These are phyloP conservation scores for Pisolithus thermaeus DNA, from an alignment of 1,284 basidiomycete genomes.

Conservation along the genomic window DNA sequence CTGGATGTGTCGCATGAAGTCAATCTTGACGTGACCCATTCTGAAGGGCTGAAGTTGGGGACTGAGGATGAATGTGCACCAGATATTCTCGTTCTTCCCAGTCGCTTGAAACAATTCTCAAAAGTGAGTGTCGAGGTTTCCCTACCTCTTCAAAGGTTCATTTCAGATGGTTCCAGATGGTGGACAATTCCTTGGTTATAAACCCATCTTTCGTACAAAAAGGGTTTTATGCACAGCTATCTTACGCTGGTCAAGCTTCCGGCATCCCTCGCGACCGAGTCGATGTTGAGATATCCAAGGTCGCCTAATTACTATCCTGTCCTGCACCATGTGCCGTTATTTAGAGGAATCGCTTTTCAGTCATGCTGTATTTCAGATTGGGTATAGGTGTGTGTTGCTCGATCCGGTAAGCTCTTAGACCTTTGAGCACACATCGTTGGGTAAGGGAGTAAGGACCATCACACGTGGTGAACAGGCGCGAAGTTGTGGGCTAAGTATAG, in stretches of 20 bases:
- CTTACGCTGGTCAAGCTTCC: constrained; percentile 27
- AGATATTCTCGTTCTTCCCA: constrained; percentile 82
- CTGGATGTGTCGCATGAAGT: constrained; percentile 68
- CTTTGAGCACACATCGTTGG: no score
- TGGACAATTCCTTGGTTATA: constrained; percentile 60
- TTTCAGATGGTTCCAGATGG: constrained; percentile 35
- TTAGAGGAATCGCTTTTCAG: neutral
- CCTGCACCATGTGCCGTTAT: no score
- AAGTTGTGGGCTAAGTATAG: no score
- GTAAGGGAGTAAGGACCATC: no score
- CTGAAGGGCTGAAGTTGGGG: constrained; percentile 43
- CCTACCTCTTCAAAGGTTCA: neutral
- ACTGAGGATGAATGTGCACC: constrained; percentile 50
- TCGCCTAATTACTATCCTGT: constrained; percentile 15
- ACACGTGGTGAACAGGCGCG: no score
- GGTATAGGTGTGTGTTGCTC: no score
- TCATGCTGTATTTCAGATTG: no score
- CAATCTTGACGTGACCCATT: constrained; percentile 84
- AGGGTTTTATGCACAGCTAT: constrained; percentile 46
- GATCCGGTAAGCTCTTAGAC: no score
- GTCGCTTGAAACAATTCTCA: constrained; percentile 78
- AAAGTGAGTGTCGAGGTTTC: constrained; percentile 48
- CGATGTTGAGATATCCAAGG: constrained; percentile 27
- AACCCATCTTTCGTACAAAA: constrained; percentile 71
- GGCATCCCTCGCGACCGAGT: constrained; percentile 32